Conservation (phyloP, 257 asterid genomes). For the Nicotiana undulata region DNA sequence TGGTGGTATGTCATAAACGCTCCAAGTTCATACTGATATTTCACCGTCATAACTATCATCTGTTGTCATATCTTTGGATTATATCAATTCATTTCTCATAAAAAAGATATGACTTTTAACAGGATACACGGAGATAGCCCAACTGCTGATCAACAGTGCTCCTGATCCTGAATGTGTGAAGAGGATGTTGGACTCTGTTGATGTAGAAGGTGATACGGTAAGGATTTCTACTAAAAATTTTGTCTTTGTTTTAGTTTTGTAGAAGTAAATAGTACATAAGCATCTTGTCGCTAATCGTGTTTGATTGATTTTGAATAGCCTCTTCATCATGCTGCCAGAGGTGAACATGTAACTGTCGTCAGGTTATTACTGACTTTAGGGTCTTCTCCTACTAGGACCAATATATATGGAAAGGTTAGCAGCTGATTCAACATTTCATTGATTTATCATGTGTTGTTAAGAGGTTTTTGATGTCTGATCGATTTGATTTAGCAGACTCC, state of each 20-base stretch:
- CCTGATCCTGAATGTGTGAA: conserved; percentile 41
- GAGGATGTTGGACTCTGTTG: conserved; percentile 64
- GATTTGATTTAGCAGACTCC: conserved; percentile 39
- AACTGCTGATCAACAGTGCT: conserved; percentile 38
- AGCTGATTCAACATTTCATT: background rate
- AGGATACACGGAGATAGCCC: conserved; percentile 65
- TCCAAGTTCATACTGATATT: background rate
- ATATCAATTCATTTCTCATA: background rate
- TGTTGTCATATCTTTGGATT: background rate
- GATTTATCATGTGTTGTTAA: background rate
- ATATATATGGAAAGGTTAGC: conserved; percentile 56
- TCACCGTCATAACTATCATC: background rate
- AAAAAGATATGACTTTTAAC: conserved; percentile 3
- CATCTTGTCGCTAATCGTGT: background rate
- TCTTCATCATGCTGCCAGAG: conserved; percentile 88
- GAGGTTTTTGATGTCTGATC: background rate
- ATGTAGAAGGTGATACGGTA: conserved; percentile 80
- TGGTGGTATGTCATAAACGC: conserved; percentile 43
- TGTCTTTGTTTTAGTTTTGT: background rate
- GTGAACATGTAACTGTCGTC: conserved; percentile 50
- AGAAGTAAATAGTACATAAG: background rate
- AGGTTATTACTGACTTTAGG: conserved; percentile 53
- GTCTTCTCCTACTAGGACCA: conserved; percentile 48
- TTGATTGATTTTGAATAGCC: conserved; percentile 36
- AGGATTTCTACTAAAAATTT: conserved; percentile 17